Evolutionary conservation across 306 rosid genomes (phyloP), one percentile per base, ranked within the genome.

Genomic region (Ormosia semicastrata): DNA sequence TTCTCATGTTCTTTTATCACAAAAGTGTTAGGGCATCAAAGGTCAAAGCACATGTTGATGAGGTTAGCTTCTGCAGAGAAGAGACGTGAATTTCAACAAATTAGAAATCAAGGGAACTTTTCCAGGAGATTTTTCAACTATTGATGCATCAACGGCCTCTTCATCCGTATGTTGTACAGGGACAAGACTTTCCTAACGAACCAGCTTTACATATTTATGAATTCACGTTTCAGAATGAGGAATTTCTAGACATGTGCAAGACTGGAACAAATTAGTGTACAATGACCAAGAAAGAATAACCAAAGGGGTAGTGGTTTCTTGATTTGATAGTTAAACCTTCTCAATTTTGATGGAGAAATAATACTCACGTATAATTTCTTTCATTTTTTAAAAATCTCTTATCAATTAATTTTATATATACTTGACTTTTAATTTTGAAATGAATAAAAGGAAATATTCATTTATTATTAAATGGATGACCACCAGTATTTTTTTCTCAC

Each of bases 171-270:
- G 54, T 29, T 40, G 17, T 14, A 11, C 49, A 49, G 32, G 32
- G 73, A 77, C 64, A 76, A 63, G 50, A 76, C 73, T 76, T 63
- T 39, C 17, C 43, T 67, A 73, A 65, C 63, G 8, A 67, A 56
- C 76, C 76, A 65, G 30, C 79, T 73, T 65, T 73, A 40, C 62
- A 81, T 39, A 41, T 74, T 74, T 58, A 73, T 56, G 56, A 54
- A 62, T 13, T 11, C 37, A 13, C 15, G 8, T 9, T 53, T 80
- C 8, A 47, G 17, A 53, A 33, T 69, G 44, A 34, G 9, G 46
- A 50, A 8, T 12, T 29, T 59, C 11, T 41, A 47, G 6, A 7
- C 36, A 33, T 15, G 12, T 32, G 29, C 36, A 17, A 41, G 58
- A 41, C 11, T 8, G 32, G 3, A 75, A 6, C 64, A 64, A 8